Conservation (phyloP, 768 basidiomycete genomes). For the Pilatotrama ljubarskyi region DNA sequence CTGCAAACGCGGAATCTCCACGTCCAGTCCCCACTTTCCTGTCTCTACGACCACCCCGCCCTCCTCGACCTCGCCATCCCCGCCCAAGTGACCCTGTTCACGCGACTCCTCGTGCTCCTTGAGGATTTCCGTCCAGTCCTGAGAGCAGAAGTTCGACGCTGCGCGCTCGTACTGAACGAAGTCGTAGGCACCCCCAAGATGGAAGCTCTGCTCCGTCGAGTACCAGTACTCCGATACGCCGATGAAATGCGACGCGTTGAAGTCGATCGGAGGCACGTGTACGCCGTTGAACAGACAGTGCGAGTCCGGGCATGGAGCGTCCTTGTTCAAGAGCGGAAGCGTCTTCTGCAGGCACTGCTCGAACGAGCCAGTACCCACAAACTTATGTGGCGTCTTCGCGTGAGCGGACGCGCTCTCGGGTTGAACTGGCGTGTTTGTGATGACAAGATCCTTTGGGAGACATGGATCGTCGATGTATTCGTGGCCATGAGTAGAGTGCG, state of each 20-base stretch:
- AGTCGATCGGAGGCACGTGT: conserved; percentile 92
- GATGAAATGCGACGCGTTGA: conserved; percentile 90
- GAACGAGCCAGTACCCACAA: conserved; percentile 90
- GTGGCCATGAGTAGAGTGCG: conserved; percentile 18
- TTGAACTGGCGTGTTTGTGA: conserved; percentile 56
- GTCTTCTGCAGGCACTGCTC: conserved; percentile 75
- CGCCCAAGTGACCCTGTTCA: conserved; percentile 42
- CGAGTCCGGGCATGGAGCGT: conserved; percentile 74
- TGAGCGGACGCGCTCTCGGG: conserved; percentile 41
- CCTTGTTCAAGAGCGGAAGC: conserved; percentile 80
- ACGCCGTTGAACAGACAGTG: conserved; percentile 96
- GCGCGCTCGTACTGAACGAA: conserved; percentile 95
- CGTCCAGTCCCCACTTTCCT: conserved; percentile 68
- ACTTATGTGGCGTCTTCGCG: conserved; percentile 52
- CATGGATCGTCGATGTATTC: conserved; percentile 81
- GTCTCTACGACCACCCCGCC: conserved; percentile 61
- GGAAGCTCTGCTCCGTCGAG: conserved; percentile 95
- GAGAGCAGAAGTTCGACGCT: conserved; percentile 80
- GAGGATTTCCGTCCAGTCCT: conserved; percentile 78
- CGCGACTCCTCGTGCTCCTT: conserved; percentile 59
- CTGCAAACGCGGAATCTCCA: conserved; percentile 83
- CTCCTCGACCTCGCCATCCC: conserved; percentile 65
- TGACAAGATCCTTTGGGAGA: conserved; percentile 71
- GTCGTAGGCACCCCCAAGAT: conserved; percentile 92
- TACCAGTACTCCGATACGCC: conserved; percentile 99